Conservation (phyloP, 208 protist genomes). For the Leishmania turanica region DNA sequence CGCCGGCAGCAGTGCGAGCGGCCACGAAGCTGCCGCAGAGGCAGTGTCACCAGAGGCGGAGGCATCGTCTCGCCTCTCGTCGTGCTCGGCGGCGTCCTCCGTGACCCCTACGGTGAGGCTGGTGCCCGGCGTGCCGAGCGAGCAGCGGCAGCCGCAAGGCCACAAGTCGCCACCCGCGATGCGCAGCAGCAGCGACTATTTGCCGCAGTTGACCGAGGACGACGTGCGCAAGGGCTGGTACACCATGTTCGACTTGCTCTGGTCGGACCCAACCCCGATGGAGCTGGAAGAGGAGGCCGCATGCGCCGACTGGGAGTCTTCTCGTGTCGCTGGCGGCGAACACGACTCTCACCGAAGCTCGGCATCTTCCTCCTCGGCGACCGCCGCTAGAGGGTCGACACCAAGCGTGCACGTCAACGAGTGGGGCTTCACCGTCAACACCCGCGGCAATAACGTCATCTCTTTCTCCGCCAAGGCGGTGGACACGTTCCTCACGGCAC, state of each 20-base stretch:
- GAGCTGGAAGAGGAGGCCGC: conserved; percentile 30
- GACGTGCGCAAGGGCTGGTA: conserved; percentile 58
- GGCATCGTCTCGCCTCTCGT: background rate
- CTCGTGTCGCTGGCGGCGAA: background rate
- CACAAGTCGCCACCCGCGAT: background rate
- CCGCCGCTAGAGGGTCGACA: background rate
- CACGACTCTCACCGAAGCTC: background rate
- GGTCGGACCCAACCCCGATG: conserved; percentile 72
- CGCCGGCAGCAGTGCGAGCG: background rate
- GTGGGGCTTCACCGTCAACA: conserved; percentile 72
- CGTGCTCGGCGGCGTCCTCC: background rate
- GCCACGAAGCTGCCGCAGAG: background rate
- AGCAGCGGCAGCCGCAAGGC: background rate
- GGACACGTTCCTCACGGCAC: conserved; percentile 63
- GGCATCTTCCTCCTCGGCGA: background rate
- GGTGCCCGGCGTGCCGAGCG: background rate
- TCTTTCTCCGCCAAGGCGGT: conserved; percentile 72
- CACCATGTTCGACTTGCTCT: conserved; percentile 73
- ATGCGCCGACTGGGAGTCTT: background rate
- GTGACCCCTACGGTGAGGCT: background rate
- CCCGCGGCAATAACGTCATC: conserved; percentile 61
- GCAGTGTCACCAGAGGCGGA: background rate
- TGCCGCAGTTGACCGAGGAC: conserved; percentile 29
- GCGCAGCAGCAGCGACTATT: conserved; percentile 16
- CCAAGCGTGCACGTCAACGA: conserved; percentile 43